Evolutionary conservation across 2,329 filamentous ascomycete species (phyloP).

Genomic region (Colletotrichum filicis): DNA sequence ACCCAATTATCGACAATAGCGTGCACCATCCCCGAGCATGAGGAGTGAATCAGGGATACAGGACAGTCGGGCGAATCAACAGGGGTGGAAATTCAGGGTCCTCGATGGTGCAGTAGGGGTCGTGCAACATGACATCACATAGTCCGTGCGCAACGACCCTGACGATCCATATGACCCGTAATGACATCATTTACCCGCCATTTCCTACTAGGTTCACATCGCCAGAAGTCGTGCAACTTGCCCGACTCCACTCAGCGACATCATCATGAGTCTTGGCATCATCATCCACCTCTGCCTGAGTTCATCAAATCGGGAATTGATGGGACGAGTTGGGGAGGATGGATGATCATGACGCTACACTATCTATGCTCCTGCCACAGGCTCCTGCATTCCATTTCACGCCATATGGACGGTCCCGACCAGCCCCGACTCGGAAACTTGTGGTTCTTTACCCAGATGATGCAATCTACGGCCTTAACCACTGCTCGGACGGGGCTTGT

Average conservation of each 20-base stretch:
- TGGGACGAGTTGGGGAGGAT: background rate
- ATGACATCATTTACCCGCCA: slow-evolving; percentile 21
- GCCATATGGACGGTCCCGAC: too few relatives aligned
- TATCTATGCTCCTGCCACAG: too few relatives aligned
- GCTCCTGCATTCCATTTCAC: background rate
- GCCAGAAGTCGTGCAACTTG: background rate
- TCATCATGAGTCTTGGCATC: slow-evolving; percentile 24
- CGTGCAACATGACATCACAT: slow-evolving; percentile 27
- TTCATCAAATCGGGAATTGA: background rate
- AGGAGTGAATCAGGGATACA: background rate
- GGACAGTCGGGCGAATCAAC: background rate
- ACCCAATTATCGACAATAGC: too few relatives aligned
- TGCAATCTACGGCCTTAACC: too few relatives aligned
- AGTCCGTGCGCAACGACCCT: slow-evolving; percentile 28
- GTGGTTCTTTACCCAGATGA: too few relatives aligned
- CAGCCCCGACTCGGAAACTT: too few relatives aligned
- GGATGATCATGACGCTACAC: background rate
- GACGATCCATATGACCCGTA: slow-evolving; percentile 20
- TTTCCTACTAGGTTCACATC: background rate
- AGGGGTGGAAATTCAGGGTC: slow-evolving; percentile 29
- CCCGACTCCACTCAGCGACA: slow-evolving; percentile 9
- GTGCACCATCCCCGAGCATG: too few relatives aligned
- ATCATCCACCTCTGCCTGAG: background rate
- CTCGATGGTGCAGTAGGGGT: slow-evolving; percentile 27
- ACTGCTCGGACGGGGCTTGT: too few relatives aligned